Conservation (phyloP, 2,329 filamentous ascomycete species). For the Colletotrichum limetticola region DNA sequence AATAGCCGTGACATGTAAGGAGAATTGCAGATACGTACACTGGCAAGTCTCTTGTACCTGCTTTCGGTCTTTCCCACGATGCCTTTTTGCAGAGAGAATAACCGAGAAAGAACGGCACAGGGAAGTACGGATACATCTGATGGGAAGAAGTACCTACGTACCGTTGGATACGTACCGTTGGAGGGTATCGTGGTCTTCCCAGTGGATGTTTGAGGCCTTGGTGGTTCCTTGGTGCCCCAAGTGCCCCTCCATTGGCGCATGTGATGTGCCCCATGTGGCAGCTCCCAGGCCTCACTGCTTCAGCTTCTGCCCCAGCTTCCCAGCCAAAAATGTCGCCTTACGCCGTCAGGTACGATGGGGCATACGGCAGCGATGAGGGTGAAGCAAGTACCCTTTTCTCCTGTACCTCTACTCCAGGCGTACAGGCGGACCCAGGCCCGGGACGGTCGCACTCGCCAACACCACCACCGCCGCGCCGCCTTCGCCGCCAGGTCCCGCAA, state of each 20-base stretch:
- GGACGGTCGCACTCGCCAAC: neutral
- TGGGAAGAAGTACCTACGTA: neutral
- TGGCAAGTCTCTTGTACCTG: neutral
- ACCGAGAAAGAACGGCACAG: neutral
- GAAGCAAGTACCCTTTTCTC: conserved; percentile 13
- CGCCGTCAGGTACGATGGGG: conserved; percentile 20
- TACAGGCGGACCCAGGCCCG: neutral
- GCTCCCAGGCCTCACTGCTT: conserved; percentile 32
- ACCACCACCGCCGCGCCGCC: neutral
- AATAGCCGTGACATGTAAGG: conserved; percentile 27
- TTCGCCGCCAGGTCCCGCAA: neutral
- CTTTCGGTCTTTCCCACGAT: neutral
- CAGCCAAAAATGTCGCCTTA: neutral
- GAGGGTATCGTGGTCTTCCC: conserved; percentile 9
- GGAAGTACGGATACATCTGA: no score
- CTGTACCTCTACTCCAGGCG: neutral
- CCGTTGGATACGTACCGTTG: neutral
- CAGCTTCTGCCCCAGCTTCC: conserved; percentile 5
- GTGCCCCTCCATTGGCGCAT: conserved; percentile 36
- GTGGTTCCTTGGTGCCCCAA: conserved; percentile 34
- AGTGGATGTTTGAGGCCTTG: conserved; percentile 26
- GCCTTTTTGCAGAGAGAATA: neutral
- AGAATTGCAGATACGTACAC: conserved; percentile 2
- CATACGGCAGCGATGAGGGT: neutral
- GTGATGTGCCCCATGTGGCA: conserved; percentile 36